Percentiles rank a stretch among this genome's conserved stretches.
These are phyloP conservation scores for Cutaneotrichosporon mucoides DNA, from an alignment of 1,284 basidiomycete species.

Conservation along the genomic window DNA sequence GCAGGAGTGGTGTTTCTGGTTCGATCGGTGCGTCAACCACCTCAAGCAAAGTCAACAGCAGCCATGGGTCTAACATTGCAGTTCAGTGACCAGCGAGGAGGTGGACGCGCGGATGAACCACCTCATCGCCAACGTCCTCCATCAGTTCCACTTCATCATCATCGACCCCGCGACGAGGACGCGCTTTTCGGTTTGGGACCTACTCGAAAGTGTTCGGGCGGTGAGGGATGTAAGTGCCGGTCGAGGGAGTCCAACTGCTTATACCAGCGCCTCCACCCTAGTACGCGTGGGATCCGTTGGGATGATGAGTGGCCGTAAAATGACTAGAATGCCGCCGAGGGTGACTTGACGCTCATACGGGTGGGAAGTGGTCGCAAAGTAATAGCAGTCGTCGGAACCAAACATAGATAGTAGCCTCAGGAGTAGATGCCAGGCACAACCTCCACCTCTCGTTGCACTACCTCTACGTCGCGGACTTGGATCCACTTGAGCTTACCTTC, in stretches of 20 bases:
- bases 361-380: no score
- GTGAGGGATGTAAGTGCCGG: slow-evolving; percentile 14
- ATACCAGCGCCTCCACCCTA: slow-evolving; percentile 10
- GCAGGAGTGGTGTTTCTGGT: slow-evolving; percentile 26
- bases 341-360: no score
- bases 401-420: slow-evolving; percentile 3
- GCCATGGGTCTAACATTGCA: neutral
- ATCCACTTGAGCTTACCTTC: neutral
- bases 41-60: no score
- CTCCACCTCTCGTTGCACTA: neutral
- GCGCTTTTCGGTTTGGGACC: slow-evolving; percentile 11
- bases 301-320: slow-evolving; percentile 16
- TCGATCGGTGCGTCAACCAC: slow-evolving; percentile 14
- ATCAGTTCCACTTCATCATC: slow-evolving; percentile 14
- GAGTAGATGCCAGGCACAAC: neutral
- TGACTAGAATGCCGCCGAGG: neutral
- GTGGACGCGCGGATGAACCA: slow-evolving; percentile 12
- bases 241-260: neutral
- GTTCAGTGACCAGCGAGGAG: slow-evolving; percentile 13
- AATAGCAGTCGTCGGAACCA: slow-evolving; percentile 2
- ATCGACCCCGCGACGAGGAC: neutral
- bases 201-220: slow-evolving; percentile 15
- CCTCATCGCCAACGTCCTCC: slow-evolving; percentile 14
- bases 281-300: slow-evolving; percentile 11
- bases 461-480: no score